A percentile compares a stretch with the other conserved stretches of the same genome.
Conservation (phyloP, 495 filamentous ascomycete species). For the Platismatia glauca region DNA sequence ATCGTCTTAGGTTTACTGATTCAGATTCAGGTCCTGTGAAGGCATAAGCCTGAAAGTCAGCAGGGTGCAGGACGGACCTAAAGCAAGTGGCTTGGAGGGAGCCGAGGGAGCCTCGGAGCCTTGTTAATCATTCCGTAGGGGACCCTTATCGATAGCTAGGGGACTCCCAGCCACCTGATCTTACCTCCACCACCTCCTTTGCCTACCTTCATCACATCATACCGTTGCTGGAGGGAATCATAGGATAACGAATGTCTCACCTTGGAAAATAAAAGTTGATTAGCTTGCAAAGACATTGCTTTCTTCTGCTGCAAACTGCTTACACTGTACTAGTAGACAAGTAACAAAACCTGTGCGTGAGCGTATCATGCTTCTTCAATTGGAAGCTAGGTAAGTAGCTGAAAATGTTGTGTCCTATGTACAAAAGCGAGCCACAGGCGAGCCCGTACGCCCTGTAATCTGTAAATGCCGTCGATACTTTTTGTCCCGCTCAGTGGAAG, state of each 20-base stretch:
- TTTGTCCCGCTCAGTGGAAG: constrained; percentile 6
- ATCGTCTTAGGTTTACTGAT: too few species aligned
- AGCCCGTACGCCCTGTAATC: constrained; percentile 7
- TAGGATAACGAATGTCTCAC: neutral
- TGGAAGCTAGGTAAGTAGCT: neutral
- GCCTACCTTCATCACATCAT: too few species aligned
- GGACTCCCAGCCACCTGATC: too few species aligned
- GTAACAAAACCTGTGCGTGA: neutral
- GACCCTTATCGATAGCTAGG: too few species aligned
- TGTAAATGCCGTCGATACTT: constrained; percentile 14
- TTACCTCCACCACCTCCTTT: too few species aligned
- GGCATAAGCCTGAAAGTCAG: neutral
- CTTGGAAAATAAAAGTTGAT: neutral
- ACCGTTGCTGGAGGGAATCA: neutral
- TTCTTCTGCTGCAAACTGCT: neutral
- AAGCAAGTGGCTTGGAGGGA: neutral
- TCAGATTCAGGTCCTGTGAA: neutral
- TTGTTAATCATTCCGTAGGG: too few species aligned
- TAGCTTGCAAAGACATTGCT: neutral
- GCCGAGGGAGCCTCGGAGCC: neutral
- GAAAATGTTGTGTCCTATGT: constrained; percentile 7
- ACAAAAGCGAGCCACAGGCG: constrained; percentile 3
- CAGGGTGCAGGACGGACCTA: neutral
- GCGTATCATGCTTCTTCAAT: neutral
- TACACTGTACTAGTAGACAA: neutral